These are phyloP conservation scores for Hymenotorrendiella dingleyae DNA, from an alignment of 2,329 filamentous ascomycete genomes.

Conservation along the genomic window DNA sequence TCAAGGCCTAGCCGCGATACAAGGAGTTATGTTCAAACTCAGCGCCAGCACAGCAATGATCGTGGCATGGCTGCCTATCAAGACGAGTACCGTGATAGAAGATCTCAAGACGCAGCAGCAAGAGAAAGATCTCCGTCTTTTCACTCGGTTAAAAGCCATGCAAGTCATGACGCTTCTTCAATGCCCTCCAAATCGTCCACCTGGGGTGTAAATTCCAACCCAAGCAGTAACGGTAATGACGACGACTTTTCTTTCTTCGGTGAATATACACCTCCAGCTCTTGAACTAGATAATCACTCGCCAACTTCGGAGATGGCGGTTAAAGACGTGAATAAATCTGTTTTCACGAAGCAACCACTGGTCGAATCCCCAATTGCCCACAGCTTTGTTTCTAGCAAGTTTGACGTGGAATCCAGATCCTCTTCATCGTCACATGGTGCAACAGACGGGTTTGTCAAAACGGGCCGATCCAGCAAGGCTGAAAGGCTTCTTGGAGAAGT, in stretches of 20 bases:
- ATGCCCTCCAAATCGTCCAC: constrained; percentile 1
- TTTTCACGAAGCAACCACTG: constrained; percentile 7
- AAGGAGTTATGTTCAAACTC: constrained; percentile 10
- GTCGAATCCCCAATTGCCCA: constrained; percentile 1
- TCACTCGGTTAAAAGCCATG: constrained; percentile 10
- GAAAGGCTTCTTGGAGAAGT: constrained; percentile 7
- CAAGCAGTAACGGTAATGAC: not conserved
- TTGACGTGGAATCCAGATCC: constrained; percentile 5
- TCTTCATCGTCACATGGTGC: not conserved
- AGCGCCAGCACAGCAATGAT: constrained; percentile 12
- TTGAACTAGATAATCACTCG: constrained; percentile 5
- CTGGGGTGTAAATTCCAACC: not conserved
- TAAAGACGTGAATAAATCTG: constrained; percentile 11
- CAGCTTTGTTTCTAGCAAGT: constrained; percentile 6
- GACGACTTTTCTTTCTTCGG: constrained; percentile 6
- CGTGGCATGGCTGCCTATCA: constrained; percentile 6
- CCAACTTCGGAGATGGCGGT: constrained; percentile 6
- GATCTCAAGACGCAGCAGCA: constrained; percentile 1
- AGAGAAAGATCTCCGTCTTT: constrained; percentile 6
- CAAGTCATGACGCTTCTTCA: constrained; percentile 6
- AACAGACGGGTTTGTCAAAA: not conserved
- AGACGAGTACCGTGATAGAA: constrained; percentile 8
- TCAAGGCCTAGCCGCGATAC: not conserved
- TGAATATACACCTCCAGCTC: constrained; percentile 11
- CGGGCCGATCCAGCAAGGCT: not conserved